phyloP scores from a whole-genome alignment of 2,329 filamentous ascomycete genomes.

The Xylariaceae sp. region DNA sequence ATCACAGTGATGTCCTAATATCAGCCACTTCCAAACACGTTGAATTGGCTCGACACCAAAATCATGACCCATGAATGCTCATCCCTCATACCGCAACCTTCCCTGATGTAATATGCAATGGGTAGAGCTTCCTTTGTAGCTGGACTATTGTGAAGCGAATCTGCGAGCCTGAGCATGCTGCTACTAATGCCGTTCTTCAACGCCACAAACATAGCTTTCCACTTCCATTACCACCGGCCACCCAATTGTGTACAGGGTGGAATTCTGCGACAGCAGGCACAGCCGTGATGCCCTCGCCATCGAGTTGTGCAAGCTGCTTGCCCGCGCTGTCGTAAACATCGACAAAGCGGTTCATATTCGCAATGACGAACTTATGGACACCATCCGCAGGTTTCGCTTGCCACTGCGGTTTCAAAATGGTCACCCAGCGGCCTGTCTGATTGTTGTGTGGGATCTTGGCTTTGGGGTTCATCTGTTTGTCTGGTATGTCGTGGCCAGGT shows the following conservation, averaged over 20 bases:
- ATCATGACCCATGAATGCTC: too few species aligned
- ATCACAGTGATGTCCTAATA: too few species aligned
- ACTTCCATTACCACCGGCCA: constrained; percentile 85
- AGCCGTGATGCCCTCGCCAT: constrained; percentile 86
- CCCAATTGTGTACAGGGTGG: constrained; percentile 85
- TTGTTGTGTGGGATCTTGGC: constrained; percentile 82
- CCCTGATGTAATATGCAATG: too few species aligned
- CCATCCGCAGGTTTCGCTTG: constrained; percentile 74
- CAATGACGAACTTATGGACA: constrained; percentile 85
- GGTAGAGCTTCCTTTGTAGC: too few species aligned
- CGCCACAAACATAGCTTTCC: constrained; percentile 90
- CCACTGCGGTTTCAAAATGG: constrained; percentile 81
- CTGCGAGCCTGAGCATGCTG: too few species aligned
- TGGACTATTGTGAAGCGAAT: too few species aligned
- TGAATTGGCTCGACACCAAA: too few species aligned
- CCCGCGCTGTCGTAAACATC: constrained; percentile 83
- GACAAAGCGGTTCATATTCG: constrained; percentile 97
- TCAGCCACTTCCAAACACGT: too few species aligned
- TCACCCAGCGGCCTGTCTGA: constrained; percentile 93
- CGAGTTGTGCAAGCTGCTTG: constrained; percentile 83
- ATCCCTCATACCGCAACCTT: too few species aligned
- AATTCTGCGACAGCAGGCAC: constrained; percentile 92
- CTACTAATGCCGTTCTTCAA: too few species aligned
- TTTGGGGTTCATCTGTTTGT: constrained; percentile 65
- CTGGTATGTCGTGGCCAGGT: constrained; percentile 54